These are phyloP conservation scores for Entrophospora sp. DNA, from an alignment of 192 early-diverging fungal species.

Conservation along the genomic window DNA sequence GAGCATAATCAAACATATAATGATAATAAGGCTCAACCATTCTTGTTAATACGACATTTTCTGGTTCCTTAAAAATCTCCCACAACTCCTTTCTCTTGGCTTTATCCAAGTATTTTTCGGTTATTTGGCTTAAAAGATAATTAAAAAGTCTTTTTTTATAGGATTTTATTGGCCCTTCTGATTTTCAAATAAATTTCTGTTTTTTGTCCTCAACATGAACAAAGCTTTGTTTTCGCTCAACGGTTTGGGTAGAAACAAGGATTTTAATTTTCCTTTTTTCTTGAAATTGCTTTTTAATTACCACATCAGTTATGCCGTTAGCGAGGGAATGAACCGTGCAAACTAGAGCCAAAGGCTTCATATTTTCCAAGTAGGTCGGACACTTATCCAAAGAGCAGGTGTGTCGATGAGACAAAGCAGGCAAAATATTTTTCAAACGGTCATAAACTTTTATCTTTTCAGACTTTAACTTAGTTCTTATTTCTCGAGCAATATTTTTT, in stretches of 20 bases:
- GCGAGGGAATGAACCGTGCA: conserved; percentile 1
- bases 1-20: not conserved
- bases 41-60: not conserved
- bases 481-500: not conserved
- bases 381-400: not conserved
- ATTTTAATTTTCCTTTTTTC: not conserved
- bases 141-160: not conserved
- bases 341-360: not conserved
- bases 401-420: not conserved
- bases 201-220: not conserved
- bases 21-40: not conserved
- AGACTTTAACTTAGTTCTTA: not conserved
- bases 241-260: not conserved
- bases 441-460: not conserved
- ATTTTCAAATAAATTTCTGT: not conserved
- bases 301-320: not conserved
- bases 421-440: not conserved
- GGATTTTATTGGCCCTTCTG: not conserved
- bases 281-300: not conserved
- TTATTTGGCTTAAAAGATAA: not conserved
- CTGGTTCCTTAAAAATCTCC: not conserved
- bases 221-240: not conserved
- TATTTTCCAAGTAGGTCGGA: not conserved
- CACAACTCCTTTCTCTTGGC: not conserved
- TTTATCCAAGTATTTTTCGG: not conserved